Evolutionary conservation across 176 grass and related monocot species (phyloP).

Genomic region (Areca catechu): DNA sequence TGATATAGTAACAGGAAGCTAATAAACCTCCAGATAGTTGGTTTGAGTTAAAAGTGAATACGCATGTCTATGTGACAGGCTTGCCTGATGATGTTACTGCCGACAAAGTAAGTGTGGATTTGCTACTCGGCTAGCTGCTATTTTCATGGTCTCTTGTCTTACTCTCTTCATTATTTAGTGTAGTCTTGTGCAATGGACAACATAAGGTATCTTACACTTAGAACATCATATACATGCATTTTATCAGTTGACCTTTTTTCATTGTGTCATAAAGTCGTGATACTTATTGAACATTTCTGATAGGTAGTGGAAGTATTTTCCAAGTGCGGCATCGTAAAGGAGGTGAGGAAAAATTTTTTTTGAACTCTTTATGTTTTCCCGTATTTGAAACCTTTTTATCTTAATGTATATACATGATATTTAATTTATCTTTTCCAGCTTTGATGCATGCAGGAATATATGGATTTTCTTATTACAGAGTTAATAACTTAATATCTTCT

Average conservation of each 20-base stretch:
- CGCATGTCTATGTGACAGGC: constrained; percentile 75
- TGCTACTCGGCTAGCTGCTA: not conserved
- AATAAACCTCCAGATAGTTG: constrained; percentile 97
- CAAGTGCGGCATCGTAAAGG: constrained; percentile 97
- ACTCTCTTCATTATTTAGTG: too few species aligned
- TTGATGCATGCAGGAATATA: not conserved
- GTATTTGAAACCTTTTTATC: too few species aligned
- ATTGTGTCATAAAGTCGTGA: not conserved
- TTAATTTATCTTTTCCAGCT: not conserved
- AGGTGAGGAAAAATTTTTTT: constrained; percentile 45
- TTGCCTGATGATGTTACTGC: constrained; percentile 84
- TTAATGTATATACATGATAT: too few species aligned
- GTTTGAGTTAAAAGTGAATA: constrained; percentile 99
- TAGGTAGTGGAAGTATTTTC: constrained; percentile 97
- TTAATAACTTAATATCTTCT: too few species aligned
- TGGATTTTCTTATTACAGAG: not conserved
- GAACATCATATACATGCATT: too few species aligned
- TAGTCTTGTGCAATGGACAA: too few species aligned
- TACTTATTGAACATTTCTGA: constrained; percentile 30
- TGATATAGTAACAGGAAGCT: constrained; percentile 53
- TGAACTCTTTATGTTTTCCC: not conserved
- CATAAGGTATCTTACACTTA: too few species aligned
- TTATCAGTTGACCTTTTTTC: too few species aligned
- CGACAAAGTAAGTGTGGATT: constrained; percentile 53
- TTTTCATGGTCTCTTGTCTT: not conserved